These are phyloP conservation scores for Tricholoma flavovirens DNA, from an alignment of 768 basidiomycete species.

Conservation along the genomic window DNA sequence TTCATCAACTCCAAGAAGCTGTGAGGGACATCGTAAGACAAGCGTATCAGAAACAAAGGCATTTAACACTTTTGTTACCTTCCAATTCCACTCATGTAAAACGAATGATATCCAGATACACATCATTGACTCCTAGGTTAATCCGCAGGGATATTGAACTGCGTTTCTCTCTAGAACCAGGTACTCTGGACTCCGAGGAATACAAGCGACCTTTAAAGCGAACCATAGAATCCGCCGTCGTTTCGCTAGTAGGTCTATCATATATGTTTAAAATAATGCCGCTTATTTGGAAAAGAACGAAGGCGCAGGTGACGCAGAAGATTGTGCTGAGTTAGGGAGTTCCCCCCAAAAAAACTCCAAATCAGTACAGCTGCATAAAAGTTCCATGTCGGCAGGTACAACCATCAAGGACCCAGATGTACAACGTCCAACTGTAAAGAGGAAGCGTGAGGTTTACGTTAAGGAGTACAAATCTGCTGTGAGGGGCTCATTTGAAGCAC, in stretches of 20 bases:
- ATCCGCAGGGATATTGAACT: conserved; percentile 48
- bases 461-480: conserved; percentile 36
- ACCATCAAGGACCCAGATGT: neutral
- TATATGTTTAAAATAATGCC: neutral
- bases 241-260: conserved; percentile 8
- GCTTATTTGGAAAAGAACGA: neutral
- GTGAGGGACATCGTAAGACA: conserved; percentile 26
- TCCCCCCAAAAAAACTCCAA: conserved; percentile 6
- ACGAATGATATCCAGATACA: conserved; percentile 14
- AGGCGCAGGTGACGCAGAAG: neutral
- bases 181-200: conserved; percentile 34
- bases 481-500: conserved; percentile 2
- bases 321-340: conserved; percentile 5
- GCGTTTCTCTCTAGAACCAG: conserved; percentile 36
- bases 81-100: neutral
- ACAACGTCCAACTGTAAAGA: conserved; percentile 6
- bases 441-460: conserved; percentile 11
- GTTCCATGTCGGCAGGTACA: neutral
- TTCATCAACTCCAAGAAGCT: conserved; percentile 24
- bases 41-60: neutral
- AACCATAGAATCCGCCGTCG: conserved; percentile 33
- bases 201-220: conserved; percentile 45
- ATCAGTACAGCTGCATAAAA: neutral
- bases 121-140: conserved; percentile 41
- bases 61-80: neutral